Percentiles rank a stretch among this genome's conserved stretches.
These are phyloP conservation scores for Aureobasidium sp. DNA, from an alignment of 2,329 filamentous ascomycete species.

Conservation along the genomic window DNA sequence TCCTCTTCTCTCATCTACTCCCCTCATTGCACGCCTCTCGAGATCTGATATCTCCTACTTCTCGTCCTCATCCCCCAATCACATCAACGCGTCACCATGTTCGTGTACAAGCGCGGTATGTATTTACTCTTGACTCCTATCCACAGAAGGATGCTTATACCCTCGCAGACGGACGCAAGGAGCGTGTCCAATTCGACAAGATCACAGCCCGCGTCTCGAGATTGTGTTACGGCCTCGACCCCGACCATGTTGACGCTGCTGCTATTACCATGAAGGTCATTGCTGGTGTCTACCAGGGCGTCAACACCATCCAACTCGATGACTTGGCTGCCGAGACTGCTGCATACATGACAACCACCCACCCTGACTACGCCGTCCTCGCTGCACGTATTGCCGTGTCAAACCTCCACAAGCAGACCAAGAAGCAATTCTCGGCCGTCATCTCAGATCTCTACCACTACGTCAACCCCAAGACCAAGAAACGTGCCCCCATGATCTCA, in stretches of 20 bases:
- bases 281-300: conserved; percentile 96
- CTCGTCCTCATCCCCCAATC: conserved; percentile 16
- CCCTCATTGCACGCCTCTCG: conserved; percentile 10
- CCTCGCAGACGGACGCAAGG: conserved; percentile 85
- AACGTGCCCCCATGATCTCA: conserved; percentile 87
- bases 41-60: conserved; percentile 5
- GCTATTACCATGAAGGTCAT: conserved; percentile 99
- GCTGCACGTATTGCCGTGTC: conserved; percentile 97
- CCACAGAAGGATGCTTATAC: conserved; percentile 20
- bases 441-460: conserved; percentile 92
- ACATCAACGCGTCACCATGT: conserved; percentile 41
- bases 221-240: conserved; percentile 93
- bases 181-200: conserved; percentile 99
- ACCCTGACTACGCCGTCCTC: conserved; percentile 97
- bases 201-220: conserved; percentile 98
- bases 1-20: not conserved
- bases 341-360: conserved; percentile 99
- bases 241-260: conserved; percentile 92
- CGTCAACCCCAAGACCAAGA: conserved; percentile 86
- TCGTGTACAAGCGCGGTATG: conserved; percentile 57
- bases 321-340: conserved; percentile 97
- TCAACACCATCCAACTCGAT: conserved; percentile 92
- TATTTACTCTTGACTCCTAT: conserved; percentile 5
- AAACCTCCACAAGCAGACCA: conserved; percentile 99
- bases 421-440: conserved; percentile 98